phyloP scores from a whole-genome alignment of 768 basidiomycete genomes.

The Lactifluus piperatus region DNA sequence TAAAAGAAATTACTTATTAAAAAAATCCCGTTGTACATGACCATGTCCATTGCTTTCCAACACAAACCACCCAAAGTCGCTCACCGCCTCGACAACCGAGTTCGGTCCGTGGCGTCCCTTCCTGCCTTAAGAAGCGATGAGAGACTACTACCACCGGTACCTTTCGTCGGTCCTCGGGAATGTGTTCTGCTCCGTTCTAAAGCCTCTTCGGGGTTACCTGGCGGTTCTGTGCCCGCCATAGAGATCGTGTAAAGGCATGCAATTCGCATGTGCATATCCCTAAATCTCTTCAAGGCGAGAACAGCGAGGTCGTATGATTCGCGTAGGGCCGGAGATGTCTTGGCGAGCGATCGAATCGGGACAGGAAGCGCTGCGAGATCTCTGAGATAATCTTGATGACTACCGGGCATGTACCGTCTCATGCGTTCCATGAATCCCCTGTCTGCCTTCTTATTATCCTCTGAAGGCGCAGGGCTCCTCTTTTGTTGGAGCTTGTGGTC shows the following conservation, averaged over 20 bases:
- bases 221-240: slow-evolving; percentile 61
- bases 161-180: slow-evolving; percentile 46
- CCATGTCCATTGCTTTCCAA: too few species aligned
- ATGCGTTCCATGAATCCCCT: slow-evolving; percentile 86
- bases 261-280: slow-evolving; percentile 85
- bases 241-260: slow-evolving; percentile 82
- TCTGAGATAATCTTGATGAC: slow-evolving; percentile 76
- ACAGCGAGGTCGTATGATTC: slow-evolving; percentile 78
- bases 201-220: slow-evolving; percentile 50
- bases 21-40: too few species aligned
- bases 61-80: background rate
- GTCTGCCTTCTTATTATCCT: slow-evolving; percentile 56
- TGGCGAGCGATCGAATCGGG: slow-evolving; percentile 56
- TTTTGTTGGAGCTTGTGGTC: slow-evolving; percentile 74
- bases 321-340: slow-evolving; percentile 45
- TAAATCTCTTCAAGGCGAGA: slow-evolving; percentile 66
- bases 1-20: too few species aligned
- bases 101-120: slow-evolving; percentile 74
- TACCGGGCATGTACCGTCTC: slow-evolving; percentile 91
- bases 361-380: slow-evolving; percentile 52
- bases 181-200: slow-evolving; percentile 20
- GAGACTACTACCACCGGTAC: slow-evolving; percentile 87
- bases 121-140: slow-evolving; percentile 79
- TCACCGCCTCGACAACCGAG: slow-evolving; percentile 40
- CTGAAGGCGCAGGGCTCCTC: slow-evolving; percentile 59